Evolutionary conservation across 257 asterid species (phyloP), one percentile per base, ranked within the genome.

Genomic region (Galeopsis tetrahit): DNA sequence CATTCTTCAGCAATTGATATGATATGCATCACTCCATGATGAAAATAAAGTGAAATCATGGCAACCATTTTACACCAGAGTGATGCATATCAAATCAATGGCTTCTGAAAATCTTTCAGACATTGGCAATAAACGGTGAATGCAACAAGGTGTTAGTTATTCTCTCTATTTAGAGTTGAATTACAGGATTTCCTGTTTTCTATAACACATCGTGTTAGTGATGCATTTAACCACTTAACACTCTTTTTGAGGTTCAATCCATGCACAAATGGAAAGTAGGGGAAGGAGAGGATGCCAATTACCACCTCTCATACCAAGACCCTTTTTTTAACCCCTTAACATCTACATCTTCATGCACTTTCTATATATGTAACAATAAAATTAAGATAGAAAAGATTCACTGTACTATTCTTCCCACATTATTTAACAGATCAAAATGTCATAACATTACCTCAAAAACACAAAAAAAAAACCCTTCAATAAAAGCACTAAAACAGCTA

Each of bases 341-440:
- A 68, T 46, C 70, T 75, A 42, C 57, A 68, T 46, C 70, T 75
- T 21, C 36, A 32, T 28, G 15, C 7, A 9, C 53, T 3, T 42
- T 58, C 3, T 33, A 21, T 6, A 8, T 40, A 49, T 9, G 28
- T 34, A 32, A 39, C 38, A 21, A 32, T 28, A 32, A 48, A 36
- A 46, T 10, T 51, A 48, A 10, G 34, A 65, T 44, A 28, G 39
- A 67, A 13, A 60, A 59, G 34, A 43, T 1, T 39, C 7, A 38
- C 71, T 62, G 36, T 48, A 58, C 57, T 28, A 49, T 49, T 49
- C 8, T 60, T 38, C 63, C 44, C 17, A 46, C 62, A 7, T n/a
- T 39, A 35, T 28, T 5, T 32, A 48, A 46, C 32, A 68, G 0
- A 5, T 35, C 40, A 10, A 28, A 51, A 69, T 62, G 72, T 68